Evolutionary conservation across 2,329 filamentous ascomycete genomes (phyloP).

Genomic region (Trichoderma sp.): DNA sequence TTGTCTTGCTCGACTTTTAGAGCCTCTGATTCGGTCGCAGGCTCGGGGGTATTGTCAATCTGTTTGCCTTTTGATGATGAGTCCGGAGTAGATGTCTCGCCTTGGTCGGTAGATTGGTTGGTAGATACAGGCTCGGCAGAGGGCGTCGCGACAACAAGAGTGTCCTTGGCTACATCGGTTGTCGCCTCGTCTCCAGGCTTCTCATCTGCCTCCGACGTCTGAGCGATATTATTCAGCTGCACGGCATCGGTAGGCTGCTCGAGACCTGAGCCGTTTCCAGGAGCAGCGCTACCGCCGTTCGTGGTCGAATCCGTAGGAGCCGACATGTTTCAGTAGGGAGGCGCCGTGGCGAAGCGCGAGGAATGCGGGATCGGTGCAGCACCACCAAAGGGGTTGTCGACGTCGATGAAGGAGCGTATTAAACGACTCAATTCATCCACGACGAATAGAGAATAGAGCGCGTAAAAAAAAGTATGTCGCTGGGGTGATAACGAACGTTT

Average conservation of each 20-base stretch:
- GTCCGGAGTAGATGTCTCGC: constrained; percentile 26
- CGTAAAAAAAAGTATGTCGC: neutral
- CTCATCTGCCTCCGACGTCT: constrained; percentile 22
- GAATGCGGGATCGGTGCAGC: constrained; percentile 28
- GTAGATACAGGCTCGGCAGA: constrained; percentile 26
- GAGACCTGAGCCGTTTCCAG: constrained; percentile 34
- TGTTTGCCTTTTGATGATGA: constrained; percentile 39
- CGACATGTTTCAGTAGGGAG: constrained; percentile 32
- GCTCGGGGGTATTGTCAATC: constrained; percentile 27
- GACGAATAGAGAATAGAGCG: neutral
- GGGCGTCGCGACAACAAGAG: constrained; percentile 26
- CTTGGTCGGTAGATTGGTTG: constrained; percentile 28
- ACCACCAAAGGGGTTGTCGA: constrained; percentile 28
- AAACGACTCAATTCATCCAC: constrained; percentile 19
- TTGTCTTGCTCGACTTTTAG: constrained; percentile 16
- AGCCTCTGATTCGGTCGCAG: constrained; percentile 30
- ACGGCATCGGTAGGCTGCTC: constrained; percentile 41
- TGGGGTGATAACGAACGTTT: constrained; percentile 12
- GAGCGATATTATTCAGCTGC: constrained; percentile 39
- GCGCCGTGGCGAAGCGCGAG: constrained; percentile 23
- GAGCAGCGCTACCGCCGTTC: constrained; percentile 34
- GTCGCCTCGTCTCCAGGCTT: constrained; percentile 10
- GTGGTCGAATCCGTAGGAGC: constrained; percentile 37
- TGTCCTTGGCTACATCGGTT: neutral
- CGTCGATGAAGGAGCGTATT: constrained; percentile 4